Evolutionary conservation across 1,284 basidiomycete species (phyloP), one percentile per base, ranked within the genome.

Genomic region (Volvariella surrecta): DNA sequence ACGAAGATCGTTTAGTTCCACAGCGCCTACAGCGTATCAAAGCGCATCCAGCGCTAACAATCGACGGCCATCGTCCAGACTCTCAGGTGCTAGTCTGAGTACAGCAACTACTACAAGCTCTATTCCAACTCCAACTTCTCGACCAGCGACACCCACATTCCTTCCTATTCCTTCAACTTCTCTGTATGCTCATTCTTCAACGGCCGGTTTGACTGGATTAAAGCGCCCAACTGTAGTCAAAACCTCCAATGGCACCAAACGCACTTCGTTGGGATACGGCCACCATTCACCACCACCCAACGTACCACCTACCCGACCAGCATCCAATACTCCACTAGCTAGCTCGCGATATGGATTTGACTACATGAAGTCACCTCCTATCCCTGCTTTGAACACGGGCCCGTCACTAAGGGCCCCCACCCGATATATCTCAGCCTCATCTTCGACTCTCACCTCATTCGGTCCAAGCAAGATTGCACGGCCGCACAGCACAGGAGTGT

Each of bases 61-160:
- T 37, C 69, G 69, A 39, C 58, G 84, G 45, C 81, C 85, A 31
- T 76, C 76, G 49, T 86, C 85, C 35, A 74, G 83, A 44, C 66
- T 83, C 28, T 88, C 84, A 18, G 73, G 73, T 22, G 71, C 63
- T 18, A 79, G 78, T 50, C 44, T 59, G 40, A 63, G 58, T 39
- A 58, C 60, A 11, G 71, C 77, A 3, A 72, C 72, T 15, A 76
- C 76, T 15, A 62, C 70, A 28, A 76, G 75, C 51, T 78, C 80
- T 11, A 73, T 83, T 44, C 70, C 76, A 3, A 80, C 81, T 6
- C 76, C 82, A n/a, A 65, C 70, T 2, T 83, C 82, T 39, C 76
- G 85, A 4, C 85, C 84, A 6, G 58, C 79, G 8, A 85, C 85
- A 13, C 85, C 84, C 1, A 85, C 83, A 16, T 81, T 82, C 53